These are phyloP conservation scores for Blastomyces gilchristii DNA, from an alignment of 2,329 filamentous ascomycete genomes.

Conservation along the genomic window DNA sequence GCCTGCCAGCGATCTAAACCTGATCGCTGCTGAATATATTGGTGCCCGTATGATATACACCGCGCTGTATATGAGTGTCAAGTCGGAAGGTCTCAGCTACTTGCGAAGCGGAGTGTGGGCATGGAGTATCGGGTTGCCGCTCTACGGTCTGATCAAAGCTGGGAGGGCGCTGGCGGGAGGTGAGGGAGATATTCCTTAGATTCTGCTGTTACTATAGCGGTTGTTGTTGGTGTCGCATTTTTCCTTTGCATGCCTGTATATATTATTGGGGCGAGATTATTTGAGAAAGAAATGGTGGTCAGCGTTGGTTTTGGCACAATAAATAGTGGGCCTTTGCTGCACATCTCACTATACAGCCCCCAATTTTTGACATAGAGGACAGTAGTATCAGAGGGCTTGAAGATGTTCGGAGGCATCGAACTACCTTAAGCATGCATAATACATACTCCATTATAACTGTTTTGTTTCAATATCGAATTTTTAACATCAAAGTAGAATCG, in stretches of 20 bases:
- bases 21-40: slow-evolving; percentile 26
- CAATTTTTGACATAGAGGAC: no score
- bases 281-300: not conserved
- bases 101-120: slow-evolving; percentile 25
- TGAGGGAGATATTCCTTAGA: not conserved
- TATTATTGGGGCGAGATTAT: not conserved
- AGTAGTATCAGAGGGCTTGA: no score
- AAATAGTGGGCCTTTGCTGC: not conserved
- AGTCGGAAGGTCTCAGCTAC: slow-evolving; percentile 26
- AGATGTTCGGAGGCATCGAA: no score
- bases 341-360: no score
- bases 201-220: not conserved
- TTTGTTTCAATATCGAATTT: no score
- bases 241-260: not conserved
- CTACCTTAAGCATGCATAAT: no score
- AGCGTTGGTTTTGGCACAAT: not conserved
- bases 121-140: slow-evolving; percentile 26
- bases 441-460: no score
- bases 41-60: slow-evolving; percentile 26
- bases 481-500: no score
- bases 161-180: slow-evolving; percentile 13
- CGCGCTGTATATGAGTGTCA: slow-evolving; percentile 25
- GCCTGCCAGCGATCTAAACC: slow-evolving; percentile 24
- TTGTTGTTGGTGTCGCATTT: not conserved
- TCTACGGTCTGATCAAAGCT: slow-evolving; percentile 25